Conservation (phyloP, 148 eudicot genomes). For the Rhododendron ferrugineum region DNA sequence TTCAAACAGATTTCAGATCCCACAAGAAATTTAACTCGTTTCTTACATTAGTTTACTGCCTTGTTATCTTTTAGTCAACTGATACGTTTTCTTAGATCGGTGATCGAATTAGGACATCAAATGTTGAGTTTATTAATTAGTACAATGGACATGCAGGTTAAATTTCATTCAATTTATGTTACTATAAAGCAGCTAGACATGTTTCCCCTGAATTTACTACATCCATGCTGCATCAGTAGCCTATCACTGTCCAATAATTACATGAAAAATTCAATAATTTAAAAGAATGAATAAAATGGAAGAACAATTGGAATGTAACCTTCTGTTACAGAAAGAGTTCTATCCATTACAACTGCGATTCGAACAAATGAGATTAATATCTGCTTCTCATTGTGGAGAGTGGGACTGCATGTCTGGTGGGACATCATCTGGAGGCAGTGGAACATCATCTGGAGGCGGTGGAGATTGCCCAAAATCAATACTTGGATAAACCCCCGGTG, state of each 20-base stretch:
- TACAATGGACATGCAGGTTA: background rate
- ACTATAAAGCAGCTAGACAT: background rate
- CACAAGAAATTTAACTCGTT: background rate
- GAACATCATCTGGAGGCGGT: slow-evolving; percentile 21
- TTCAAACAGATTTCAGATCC: background rate
- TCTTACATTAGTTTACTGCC: background rate
- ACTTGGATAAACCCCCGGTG: slow-evolving; percentile 79
- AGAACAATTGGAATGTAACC: background rate
- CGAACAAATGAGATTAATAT: background rate
- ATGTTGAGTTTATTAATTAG: background rate
- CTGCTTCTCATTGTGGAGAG: slow-evolving; percentile 16
- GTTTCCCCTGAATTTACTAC: background rate
- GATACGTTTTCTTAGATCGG: background rate
- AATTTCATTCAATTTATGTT: background rate
- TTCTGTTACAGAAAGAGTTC: slow-evolving; percentile 10
- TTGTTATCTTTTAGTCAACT: background rate
- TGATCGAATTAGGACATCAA: background rate
- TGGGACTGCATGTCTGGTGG: slow-evolving; percentile 24
- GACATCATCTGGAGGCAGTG: slow-evolving; percentile 31
- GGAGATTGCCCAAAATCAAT: slow-evolving; percentile 46
- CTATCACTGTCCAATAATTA: background rate
- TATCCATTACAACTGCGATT: slow-evolving; percentile 11
- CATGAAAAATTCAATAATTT: background rate
- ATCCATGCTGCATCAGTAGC: background rate
- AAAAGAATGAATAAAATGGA: slow-evolving; percentile 2